Base-by-base conservation (phyloP, 805 yeast genomes). In the Candida corydali region DNA sequence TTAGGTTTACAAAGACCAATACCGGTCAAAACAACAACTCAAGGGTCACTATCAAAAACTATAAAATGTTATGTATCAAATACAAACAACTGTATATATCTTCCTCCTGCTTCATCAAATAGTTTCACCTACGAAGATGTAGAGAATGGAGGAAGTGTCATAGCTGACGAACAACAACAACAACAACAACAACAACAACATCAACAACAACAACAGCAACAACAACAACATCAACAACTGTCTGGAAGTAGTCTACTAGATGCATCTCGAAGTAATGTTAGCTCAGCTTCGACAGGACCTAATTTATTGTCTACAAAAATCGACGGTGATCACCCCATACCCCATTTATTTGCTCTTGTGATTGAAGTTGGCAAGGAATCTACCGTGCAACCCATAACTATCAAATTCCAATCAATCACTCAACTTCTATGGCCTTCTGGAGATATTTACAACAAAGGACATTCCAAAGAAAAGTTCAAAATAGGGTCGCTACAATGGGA, bases 341-440 rank as follows among this genome's bases (percentile, higher is more conserved):
- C 80, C 1, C 78, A 74, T 47, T 74, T 76, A 2, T 63, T 77
- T 44, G 82, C 77, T 0, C 63, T 77, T 2, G 59, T 76, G 4
- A 44, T 76, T 1, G 72, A 75, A 35, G 46, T 75, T 1, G 49
- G 55, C 17, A 69, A 64, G 34, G 70, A 66, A 25, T 26, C 44
- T 16, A 37, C 55, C 2, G 50, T 71, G 3, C 57, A 65, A 17
- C 59, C 57, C 26, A 49, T 76, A 23, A 55, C 57, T 27, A 47
- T 73, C 9, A 71, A 68, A 34, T 58, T 78, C 35, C 64, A 59
- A 37, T 66, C 78, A 1, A 42, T 56, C 4, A 65, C 70, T 5
- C 60, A 65, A 36, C 62, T 75, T 3, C 54, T 66, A 39, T 78
- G 83, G 83, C 76, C 76, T 4, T 59, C 65, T 25, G 76, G 75